These are phyloP conservation scores for Elsinoe arachidis DNA, from an alignment of 2,329 filamentous ascomycete genomes.

Conservation along the genomic window DNA sequence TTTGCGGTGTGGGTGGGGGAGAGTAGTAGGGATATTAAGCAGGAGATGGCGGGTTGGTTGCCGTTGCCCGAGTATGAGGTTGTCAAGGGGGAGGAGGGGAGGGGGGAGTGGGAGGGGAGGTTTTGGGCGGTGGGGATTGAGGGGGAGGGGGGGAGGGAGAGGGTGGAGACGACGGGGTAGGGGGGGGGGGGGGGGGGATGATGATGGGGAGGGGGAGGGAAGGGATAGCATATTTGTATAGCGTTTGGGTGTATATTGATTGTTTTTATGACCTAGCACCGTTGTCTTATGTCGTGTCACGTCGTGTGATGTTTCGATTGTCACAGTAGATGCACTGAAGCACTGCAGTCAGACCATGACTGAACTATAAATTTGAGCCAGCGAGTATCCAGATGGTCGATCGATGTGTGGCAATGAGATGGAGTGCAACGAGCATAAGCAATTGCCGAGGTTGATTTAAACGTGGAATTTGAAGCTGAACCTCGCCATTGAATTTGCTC, in stretches of 20 bases:
- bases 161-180: neutral
- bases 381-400: no score
- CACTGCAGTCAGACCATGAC: no score
- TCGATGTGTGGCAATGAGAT: no score
- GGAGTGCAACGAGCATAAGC: no score
- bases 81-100: neutral
- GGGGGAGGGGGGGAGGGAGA: neutral
- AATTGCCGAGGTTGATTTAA: no score
- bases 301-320: no score
- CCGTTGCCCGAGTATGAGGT: conserved; percentile 1
- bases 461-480: no score
- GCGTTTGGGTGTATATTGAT: neutral
- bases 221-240: neutral
- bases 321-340: no score
- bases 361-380: no score
- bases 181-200: neutral
- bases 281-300: no score
- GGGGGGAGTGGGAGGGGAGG: neutral
- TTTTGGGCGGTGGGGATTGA: neutral
- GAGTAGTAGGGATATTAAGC: conserved; percentile 20
- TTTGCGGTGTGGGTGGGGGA: conserved; percentile 26
- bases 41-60: conserved; percentile 6
- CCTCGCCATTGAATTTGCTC: no score
- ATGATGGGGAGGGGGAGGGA: neutral
- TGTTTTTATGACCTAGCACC: no score